A percentile compares a stretch with the other conserved stretches of the same genome.
phyloP scores from a whole-genome alignment of 306 rosid genomes.

The Argentina anserina region DNA sequence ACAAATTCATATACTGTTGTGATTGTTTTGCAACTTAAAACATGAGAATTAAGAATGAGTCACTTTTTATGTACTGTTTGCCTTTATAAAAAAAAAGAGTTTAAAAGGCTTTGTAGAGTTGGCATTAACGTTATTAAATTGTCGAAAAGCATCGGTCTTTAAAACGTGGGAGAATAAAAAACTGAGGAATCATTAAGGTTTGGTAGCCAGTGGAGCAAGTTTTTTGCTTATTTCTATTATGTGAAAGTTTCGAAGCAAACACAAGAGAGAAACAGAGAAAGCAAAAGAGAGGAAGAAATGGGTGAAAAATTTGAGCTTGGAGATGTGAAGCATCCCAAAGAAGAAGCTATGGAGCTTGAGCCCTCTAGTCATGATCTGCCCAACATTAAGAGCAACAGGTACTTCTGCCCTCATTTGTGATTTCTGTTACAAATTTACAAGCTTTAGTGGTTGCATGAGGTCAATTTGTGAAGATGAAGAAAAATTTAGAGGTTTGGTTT shows the following conservation, averaged over 20 bases:
- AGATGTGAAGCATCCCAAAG: background rate
- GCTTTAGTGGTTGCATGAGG: background rate
- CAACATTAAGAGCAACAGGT: conserved; percentile 6
- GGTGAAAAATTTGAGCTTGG: background rate
- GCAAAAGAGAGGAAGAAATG: background rate
- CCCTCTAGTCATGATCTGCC: conserved; percentile 10
- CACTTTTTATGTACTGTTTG: too few relatives aligned
- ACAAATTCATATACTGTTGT: too few relatives aligned
- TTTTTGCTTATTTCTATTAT: background rate
- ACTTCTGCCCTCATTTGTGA: background rate
- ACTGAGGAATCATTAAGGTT: background rate
- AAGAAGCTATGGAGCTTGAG: conserved; percentile 7
- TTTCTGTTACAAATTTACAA: background rate
- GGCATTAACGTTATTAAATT: background rate
- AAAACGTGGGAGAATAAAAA: conserved; percentile 19
- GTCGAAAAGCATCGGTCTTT: background rate
- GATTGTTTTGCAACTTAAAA: too few relatives aligned
- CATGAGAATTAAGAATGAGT: too few relatives aligned
- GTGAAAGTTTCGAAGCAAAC: conserved; percentile 7
- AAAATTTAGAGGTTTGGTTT: background rate
- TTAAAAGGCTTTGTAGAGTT: background rate
- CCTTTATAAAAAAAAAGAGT: too few relatives aligned
- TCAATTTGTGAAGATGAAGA: background rate
- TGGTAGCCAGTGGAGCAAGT: background rate
- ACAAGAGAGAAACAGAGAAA: background rate